These are phyloP conservation scores for Kentomonas sorsogonicus DNA, from an alignment of 208 protist genomes.

Conservation along the genomic window DNA sequence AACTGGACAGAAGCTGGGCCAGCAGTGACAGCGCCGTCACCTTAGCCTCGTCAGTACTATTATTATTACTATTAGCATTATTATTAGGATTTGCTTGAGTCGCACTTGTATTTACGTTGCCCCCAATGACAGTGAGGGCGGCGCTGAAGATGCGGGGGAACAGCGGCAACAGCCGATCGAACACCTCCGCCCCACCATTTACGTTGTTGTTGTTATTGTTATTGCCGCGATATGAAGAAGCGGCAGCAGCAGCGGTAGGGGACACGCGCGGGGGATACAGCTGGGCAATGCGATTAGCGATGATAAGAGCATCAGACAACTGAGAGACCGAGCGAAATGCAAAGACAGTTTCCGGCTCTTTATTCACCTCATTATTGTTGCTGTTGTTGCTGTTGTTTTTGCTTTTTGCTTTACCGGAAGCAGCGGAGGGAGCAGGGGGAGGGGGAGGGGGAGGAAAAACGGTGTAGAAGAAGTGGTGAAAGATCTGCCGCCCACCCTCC, in stretches of 20 bases:
- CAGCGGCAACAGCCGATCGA: slow-evolving; percentile 33
- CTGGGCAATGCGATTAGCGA: too few species aligned
- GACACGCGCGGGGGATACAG: too few species aligned
- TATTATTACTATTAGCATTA: slow-evolving; percentile 13
- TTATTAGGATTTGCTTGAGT: neutral
- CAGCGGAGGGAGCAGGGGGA: neutral
- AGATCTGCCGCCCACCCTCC: slow-evolving; percentile 44
- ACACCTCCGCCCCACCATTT: slow-evolving; percentile 4
- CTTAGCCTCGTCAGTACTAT: neutral
- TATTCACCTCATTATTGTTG: too few species aligned
- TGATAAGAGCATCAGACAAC: too few species aligned
- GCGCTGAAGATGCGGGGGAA: slow-evolving; percentile 18
- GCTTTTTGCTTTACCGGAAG: too few species aligned
- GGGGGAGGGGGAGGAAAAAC: slow-evolving; percentile 11
- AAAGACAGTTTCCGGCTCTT: too few species aligned
- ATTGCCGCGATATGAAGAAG: slow-evolving; percentile 15
- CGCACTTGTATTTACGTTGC: neutral
- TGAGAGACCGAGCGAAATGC: too few species aligned
- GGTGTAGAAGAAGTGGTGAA: slow-evolving; percentile 49
- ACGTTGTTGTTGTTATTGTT: slow-evolving; percentile 6
- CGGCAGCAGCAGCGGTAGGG: too few species aligned
- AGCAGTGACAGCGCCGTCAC: too few species aligned
- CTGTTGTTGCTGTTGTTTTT: too few species aligned
- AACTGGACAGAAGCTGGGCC: too few species aligned
- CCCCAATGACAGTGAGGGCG: slow-evolving; percentile 18